phyloP scores from a whole-genome alignment of 2,329 filamentous ascomycete species.

The Pezicula carpinea region DNA sequence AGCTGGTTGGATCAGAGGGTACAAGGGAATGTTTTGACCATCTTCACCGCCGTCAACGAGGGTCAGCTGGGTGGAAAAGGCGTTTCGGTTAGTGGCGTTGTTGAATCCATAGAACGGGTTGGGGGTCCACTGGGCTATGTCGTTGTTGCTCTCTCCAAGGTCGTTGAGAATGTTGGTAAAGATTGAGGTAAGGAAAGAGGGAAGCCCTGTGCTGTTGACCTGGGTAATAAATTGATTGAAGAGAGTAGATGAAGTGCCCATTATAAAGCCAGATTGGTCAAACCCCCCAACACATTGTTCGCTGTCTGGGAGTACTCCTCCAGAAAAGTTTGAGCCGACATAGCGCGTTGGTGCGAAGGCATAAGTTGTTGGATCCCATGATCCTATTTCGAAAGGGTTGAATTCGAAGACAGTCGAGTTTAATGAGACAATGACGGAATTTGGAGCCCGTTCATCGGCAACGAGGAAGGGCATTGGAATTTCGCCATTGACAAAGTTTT shows the following conservation, averaged over 20 bases:
- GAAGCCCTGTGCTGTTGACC: constrained; percentile 48
- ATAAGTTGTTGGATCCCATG: constrained; percentile 67
- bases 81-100: constrained; percentile 52
- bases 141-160: constrained; percentile 57
- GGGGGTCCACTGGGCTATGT: constrained; percentile 69
- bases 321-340: constrained; percentile 67
- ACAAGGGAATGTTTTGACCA: constrained; percentile 72
- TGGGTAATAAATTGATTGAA: constrained; percentile 76
- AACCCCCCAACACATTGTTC: constrained; percentile 70
- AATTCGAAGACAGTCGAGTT: constrained; percentile 77
- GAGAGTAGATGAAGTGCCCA: constrained; percentile 80
- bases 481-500: constrained; percentile 57
- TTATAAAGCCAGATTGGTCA: constrained; percentile 77
- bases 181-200: constrained; percentile 41
- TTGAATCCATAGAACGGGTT: constrained; percentile 73
- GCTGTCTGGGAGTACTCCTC: constrained; percentile 50
- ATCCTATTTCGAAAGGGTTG: constrained; percentile 75
- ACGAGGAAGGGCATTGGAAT: constrained; percentile 72
- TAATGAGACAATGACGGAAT: constrained; percentile 54
- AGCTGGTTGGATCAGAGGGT: constrained; percentile 70
- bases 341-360: constrained; percentile 69
- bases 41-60: constrained; percentile 78
- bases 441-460: constrained; percentile 61
- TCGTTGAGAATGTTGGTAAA: constrained; percentile 49
- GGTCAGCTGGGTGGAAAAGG: constrained; percentile 50